Conservation (phyloP, 768 basidiomycete species). For the Sporobolomyces phaffii region DNA sequence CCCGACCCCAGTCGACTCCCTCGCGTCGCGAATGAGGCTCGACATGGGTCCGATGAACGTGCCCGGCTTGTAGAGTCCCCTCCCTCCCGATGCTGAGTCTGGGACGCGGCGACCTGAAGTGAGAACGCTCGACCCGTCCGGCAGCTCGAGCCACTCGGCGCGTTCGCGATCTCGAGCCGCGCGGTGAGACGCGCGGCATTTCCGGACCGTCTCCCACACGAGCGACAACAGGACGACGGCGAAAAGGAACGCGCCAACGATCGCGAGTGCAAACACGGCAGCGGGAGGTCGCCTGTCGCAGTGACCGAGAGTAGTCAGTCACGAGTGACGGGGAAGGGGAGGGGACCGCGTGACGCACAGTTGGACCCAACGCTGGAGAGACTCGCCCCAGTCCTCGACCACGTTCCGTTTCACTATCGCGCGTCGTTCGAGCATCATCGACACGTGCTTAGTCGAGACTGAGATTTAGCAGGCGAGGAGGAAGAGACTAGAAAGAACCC, state of each 20-base stretch:
- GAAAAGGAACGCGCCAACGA: neutral
- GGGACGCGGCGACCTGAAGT: neutral
- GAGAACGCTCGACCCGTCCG: slow-evolving; percentile 8
- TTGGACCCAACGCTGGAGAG: slow-evolving; percentile 2
- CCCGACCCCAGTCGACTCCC: too few relatives aligned
- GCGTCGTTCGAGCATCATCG: neutral
- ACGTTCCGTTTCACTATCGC: slow-evolving; percentile 1
- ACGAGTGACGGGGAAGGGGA: neutral
- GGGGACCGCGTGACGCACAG: neutral
- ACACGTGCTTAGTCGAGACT: neutral
- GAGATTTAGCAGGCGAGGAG: neutral
- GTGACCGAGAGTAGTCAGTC: neutral
- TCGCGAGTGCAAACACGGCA: neutral
- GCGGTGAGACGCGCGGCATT: neutral
- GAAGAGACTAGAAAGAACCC: neutral
- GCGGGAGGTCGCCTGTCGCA: neutral
- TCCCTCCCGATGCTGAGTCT: neutral
- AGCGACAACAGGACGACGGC: neutral
- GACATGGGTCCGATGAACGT: neutral
- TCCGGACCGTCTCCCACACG: slow-evolving; percentile 12
- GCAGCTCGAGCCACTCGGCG: slow-evolving; percentile 3
- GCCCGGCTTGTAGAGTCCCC: neutral
- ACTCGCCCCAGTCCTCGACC: neutral
- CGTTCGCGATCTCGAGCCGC: neutral
- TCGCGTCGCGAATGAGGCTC: neutral